A percentile compares a stretch with the other conserved stretches of the same genome.
phyloP scores from a whole-genome alignment of 2,329 filamentous ascomycete species.

The Stemphylium beticola region DNA sequence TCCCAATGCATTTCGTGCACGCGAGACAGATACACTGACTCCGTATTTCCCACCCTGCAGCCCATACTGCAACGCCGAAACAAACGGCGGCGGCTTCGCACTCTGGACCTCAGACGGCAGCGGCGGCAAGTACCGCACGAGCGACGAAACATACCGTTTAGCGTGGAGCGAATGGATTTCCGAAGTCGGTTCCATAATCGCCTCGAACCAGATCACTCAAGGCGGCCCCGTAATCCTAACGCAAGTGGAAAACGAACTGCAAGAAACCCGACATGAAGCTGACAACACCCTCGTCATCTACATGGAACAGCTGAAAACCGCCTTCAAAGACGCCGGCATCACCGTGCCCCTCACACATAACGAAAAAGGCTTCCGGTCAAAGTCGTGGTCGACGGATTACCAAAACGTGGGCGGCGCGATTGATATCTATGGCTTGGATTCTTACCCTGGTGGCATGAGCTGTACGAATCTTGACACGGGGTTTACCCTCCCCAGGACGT shows the following conservation, averaged over 20 bases:
- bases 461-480: slow-evolving; percentile 59
- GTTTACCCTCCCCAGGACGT: slow-evolving; percentile 59
- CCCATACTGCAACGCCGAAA: slow-evolving; percentile 61
- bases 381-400: slow-evolving; percentile 63
- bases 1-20: too few species aligned
- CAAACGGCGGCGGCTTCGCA: slow-evolving; percentile 55
- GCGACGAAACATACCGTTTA: slow-evolving; percentile 53
- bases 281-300: slow-evolving; percentile 58
- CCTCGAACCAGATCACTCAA: slow-evolving; percentile 58
- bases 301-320: slow-evolving; percentile 59
- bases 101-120: slow-evolving; percentile 57
- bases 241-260: slow-evolving; percentile 62
- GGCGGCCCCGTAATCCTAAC: slow-evolving; percentile 60
- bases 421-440: slow-evolving; percentile 58
- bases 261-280: slow-evolving; percentile 52
- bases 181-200: slow-evolving; percentile 56
- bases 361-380: slow-evolving; percentile 57
- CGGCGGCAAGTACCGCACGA: slow-evolving; percentile 53
- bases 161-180: slow-evolving; percentile 58
- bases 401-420: slow-evolving; percentile 62
- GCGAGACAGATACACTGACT: too few species aligned
- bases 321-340: slow-evolving; percentile 56
- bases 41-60: too few species aligned
- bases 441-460: slow-evolving; percentile 56
- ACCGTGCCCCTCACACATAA: slow-evolving; percentile 59